phyloP scores from a whole-genome alignment of 1,284 basidiomycete species.

The Irpex sp. region DNA sequence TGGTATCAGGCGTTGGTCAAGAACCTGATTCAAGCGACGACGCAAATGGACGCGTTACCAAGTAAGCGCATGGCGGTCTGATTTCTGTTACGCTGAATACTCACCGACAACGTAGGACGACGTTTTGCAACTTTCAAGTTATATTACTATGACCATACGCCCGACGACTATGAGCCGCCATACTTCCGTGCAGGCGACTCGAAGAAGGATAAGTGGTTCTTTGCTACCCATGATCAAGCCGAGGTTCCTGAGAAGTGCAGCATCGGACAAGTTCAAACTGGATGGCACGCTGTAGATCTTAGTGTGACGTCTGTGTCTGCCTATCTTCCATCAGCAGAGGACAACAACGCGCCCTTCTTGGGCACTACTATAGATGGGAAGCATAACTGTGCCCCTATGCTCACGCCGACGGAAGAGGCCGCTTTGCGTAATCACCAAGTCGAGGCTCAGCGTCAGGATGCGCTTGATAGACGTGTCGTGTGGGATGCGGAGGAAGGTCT shows the following conservation, averaged over 20 bases:
- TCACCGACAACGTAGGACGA: conserved; percentile 45
- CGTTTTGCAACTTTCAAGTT: conserved; percentile 83
- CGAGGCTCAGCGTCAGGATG: conserved; percentile 49
- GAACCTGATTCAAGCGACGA: conserved; percentile 70
- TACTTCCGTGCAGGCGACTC: conserved; percentile 67
- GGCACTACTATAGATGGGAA: conserved; percentile 39
- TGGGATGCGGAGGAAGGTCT: conserved; percentile 41
- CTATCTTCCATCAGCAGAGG: conserved; percentile 63
- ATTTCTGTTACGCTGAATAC: neutral
- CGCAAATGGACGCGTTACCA: conserved; percentile 73
- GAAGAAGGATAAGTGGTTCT: conserved; percentile 69
- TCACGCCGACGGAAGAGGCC: conserved; percentile 56
- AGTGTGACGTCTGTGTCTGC: conserved; percentile 68
- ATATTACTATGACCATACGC: conserved; percentile 73
- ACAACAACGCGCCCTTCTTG: conserved; percentile 54
- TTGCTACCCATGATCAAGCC: conserved; percentile 64
- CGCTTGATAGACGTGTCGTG: conserved; percentile 36
- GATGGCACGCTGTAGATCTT: conserved; percentile 69
- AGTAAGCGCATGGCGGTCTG: conserved; percentile 39
- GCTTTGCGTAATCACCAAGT: conserved; percentile 47
- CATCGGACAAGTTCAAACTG: conserved; percentile 63
- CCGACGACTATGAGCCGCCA: conserved; percentile 73
- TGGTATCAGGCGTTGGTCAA: conserved; percentile 56
- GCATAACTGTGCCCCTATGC: conserved; percentile 27
- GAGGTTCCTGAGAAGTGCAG: conserved; percentile 71